Conservation (phyloP, 106 monocot genomes). For the Xerophyta viscosa region DNA sequence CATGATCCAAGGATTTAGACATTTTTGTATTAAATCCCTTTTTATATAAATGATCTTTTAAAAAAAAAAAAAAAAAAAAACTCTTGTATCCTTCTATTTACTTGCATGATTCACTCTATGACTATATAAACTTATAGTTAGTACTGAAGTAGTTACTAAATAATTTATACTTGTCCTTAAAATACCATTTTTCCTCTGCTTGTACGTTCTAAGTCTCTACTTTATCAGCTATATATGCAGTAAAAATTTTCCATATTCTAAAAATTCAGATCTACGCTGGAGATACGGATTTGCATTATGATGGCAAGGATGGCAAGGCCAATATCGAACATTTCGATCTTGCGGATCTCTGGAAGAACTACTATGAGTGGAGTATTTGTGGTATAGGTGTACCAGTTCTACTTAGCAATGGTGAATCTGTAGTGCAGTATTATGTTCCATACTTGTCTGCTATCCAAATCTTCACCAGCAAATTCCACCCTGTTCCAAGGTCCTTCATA, state of each 20-base stretch:
- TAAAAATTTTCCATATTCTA: background rate
- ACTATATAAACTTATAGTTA: no score
- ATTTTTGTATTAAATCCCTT: no score
- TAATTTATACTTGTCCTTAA: no score
- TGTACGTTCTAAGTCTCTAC: no score
- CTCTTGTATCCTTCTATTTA: no score
- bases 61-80: no score
- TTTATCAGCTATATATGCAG: background rate
- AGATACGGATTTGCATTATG: constrained; percentile 14
- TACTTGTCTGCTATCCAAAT: constrained; percentile 83
- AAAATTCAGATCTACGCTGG: constrained; percentile 18
- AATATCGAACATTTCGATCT: constrained; percentile 41
- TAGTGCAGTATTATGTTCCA: constrained; percentile 63
- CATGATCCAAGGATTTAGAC: no score
- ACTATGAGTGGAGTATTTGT: constrained; percentile 76
- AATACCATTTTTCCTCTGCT: no score
- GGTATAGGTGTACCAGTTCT: constrained; percentile 45
- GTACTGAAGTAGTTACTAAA: no score
- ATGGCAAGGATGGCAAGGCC: constrained; percentile 20
- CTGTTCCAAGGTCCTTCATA: constrained; percentile 28
- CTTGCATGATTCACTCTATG: no score
- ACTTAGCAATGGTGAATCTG: constrained; percentile 12
- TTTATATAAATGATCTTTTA: no score
- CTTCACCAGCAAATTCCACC: constrained; percentile 42
- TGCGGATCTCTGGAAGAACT: constrained; percentile 77